Conservation (phyloP, 306 rosid species). For the Prunus davidiana region DNA sequence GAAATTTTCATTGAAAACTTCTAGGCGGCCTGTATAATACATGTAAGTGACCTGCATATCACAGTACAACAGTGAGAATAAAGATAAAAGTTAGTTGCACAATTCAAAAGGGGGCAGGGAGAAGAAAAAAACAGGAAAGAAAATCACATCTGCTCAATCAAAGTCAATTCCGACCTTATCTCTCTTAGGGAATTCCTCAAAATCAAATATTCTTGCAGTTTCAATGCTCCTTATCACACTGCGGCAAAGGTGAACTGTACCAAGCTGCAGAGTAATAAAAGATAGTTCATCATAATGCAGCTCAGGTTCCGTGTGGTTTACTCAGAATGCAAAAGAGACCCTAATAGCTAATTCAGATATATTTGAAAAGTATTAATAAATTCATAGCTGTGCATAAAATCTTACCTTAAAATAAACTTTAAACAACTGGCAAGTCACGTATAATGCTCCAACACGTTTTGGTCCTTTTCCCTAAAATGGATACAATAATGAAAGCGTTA, state of each 20-base stretch:
- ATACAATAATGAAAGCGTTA: constrained; percentile 23
- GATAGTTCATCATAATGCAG: constrained; percentile 20
- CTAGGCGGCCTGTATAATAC: constrained; percentile 99
- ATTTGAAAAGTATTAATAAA: neutral
- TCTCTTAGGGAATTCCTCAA: constrained; percentile 91
- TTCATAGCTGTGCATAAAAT: neutral
- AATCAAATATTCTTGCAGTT: constrained; percentile 92
- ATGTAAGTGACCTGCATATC: constrained; percentile 82
- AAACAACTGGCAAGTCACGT: constrained; percentile 92
- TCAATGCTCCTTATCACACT: constrained; percentile 98
- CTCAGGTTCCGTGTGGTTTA: neutral
- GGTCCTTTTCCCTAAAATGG: constrained; percentile 82
- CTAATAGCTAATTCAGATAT: neutral
- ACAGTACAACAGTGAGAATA: constrained; percentile 21
- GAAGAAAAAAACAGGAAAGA: neutral
- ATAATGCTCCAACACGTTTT: constrained; percentile 92
- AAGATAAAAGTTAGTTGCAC: neutral
- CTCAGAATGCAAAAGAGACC: neutral
- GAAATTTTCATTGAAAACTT: constrained; percentile 94
- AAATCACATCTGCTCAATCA: neutral
- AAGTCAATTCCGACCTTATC: constrained; percentile 70
- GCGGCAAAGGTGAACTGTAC: constrained; percentile 94
- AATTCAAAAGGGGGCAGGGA: neutral
- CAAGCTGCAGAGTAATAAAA: constrained; percentile 68
- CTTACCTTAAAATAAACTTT: constrained; percentile 88